These are phyloP conservation scores for Podosphaera xanthii DNA, from an alignment of 2,329 filamentous ascomycete genomes.

Conservation along the genomic window DNA sequence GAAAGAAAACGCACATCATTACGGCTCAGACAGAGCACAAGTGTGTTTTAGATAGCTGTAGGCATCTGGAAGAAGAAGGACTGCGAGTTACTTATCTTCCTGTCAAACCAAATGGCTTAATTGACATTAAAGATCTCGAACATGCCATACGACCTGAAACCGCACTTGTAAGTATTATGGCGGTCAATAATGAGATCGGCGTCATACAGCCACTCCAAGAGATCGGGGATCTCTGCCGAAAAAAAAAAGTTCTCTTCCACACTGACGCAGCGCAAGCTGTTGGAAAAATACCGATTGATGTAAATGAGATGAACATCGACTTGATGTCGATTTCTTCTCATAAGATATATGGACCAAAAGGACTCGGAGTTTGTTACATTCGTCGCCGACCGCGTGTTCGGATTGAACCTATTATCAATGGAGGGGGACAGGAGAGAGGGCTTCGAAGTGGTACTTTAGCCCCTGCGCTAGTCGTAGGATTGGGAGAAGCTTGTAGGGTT, in stretches of 20 bases:
- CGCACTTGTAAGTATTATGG: conserved; percentile 85
- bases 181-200: conserved; percentile 97
- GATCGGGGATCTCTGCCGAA: conserved; percentile 78
- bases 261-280: conserved; percentile 91
- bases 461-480: conserved; percentile 70
- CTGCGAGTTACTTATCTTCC: conserved; percentile 94
- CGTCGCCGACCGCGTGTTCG: conserved; percentile 80
- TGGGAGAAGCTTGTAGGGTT: conserved; percentile 87
- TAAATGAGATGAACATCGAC: conserved; percentile 95
- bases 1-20: conserved; percentile 97
- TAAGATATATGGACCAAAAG: conserved; percentile 97
- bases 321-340: conserved; percentile 97
- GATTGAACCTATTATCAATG: conserved; percentile 85
- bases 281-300: conserved; percentile 92
- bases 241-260: conserved; percentile 93
- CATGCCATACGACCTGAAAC: conserved; percentile 82
- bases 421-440: conserved; percentile 88
- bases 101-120: conserved; percentile 65
- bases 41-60: conserved; percentile 90
- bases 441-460: conserved; percentile 84
- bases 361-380: conserved; percentile 89
- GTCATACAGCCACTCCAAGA: conserved; percentile 92
- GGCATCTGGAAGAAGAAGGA: conserved; percentile 89
- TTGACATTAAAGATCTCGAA: conserved; percentile 66
- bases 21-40: conserved; percentile 97